phyloP scores from a whole-genome alignment of 371 early-diverging fungal species.

The Mortierella polycephala region DNA sequence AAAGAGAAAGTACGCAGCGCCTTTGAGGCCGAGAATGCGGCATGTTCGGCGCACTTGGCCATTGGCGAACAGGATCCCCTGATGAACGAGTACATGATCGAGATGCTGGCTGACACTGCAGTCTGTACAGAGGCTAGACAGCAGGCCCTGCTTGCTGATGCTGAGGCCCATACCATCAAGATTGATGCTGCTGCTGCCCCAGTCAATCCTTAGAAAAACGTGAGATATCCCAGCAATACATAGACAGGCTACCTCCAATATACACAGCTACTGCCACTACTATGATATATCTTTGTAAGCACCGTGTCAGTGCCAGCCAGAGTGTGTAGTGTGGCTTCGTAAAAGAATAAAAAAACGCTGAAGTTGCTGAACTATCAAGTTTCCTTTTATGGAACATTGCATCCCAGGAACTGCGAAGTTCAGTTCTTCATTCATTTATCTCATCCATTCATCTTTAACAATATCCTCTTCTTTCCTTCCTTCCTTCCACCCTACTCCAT shows the following conservation, averaged over 20 bases:
- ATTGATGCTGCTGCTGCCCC: conserved; percentile 3
- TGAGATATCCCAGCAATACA: not conserved
- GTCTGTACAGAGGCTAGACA: conserved; percentile 13
- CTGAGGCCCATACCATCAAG: not conserved
- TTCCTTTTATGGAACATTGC: not conserved
- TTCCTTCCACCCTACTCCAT: not conserved
- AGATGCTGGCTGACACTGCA: conserved; percentile 10
- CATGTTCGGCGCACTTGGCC: conserved; percentile 29
- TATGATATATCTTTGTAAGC: not conserved
- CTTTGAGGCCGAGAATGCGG: conserved; percentile 26
- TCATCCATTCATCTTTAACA: no score
- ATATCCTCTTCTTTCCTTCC: not conserved
- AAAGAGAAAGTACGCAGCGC: conserved; percentile 29
- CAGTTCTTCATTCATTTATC: not conserved
- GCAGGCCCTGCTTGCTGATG: conserved; percentile 7
- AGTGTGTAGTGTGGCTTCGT: not conserved
- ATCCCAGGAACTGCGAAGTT: not conserved
- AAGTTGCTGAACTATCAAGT: no score
- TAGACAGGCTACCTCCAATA: not conserved
- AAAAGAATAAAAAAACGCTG: not conserved
- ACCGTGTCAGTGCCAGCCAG: no score
- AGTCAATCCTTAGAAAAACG: not conserved
- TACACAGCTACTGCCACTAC: not conserved
- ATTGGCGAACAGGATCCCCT: conserved; percentile 38
- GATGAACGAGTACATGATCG: conserved; percentile 33